These are phyloP conservation scores for Termitomyces sp. DNA, from an alignment of 768 basidiomycete species.

Conservation along the genomic window DNA sequence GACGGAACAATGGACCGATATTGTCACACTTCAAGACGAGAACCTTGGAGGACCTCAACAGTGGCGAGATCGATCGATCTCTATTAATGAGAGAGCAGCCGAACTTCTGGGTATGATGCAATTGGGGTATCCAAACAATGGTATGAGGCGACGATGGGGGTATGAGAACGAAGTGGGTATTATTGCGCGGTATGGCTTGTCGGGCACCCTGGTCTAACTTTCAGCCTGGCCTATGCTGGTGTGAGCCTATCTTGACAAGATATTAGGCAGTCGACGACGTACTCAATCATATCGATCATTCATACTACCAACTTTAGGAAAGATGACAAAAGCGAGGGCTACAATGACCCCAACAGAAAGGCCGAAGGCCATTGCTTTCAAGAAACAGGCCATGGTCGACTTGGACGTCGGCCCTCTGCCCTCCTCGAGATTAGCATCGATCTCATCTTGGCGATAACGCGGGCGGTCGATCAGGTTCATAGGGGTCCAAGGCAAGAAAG, in stretches of 20 bases:
- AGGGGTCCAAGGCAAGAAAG: neutral
- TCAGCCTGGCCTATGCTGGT: neutral
- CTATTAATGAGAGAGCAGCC: neutral
- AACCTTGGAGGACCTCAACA: no score
- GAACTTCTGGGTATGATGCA: neutral
- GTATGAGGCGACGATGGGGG: neutral
- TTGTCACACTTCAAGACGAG: neutral
- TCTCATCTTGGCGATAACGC: neutral
- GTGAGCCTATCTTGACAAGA: neutral
- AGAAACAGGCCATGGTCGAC: neutral
- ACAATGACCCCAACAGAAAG: neutral
- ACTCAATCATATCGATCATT: neutral
- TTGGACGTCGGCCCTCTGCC: neutral
- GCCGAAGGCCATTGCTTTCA: neutral
- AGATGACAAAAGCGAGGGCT: constrained; percentile 1
- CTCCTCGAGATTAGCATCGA: neutral
- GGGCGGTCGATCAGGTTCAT: neutral
- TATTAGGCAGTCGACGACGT: neutral
- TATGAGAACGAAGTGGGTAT: neutral
- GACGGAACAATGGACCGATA: neutral
- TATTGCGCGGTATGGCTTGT: neutral
- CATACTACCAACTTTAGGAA: constrained; percentile 4
- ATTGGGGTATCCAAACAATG: neutral
- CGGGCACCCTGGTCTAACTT: neutral
- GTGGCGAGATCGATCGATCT: neutral